Conservation (phyloP, 2,329 filamentous ascomycete genomes). For the Fusarium sp. region DNA sequence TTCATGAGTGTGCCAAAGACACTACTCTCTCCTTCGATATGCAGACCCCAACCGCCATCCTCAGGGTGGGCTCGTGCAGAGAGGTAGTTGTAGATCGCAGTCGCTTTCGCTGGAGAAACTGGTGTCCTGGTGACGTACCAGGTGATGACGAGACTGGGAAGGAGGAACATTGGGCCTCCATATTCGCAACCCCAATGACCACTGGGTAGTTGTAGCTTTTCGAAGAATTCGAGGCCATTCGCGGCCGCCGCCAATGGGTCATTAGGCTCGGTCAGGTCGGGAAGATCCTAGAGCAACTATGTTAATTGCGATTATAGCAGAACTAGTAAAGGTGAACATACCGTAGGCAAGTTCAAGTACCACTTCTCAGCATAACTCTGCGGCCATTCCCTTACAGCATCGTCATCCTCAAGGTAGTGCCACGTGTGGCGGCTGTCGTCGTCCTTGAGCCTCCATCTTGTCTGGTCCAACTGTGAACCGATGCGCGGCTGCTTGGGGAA, state of each 20-base stretch:
- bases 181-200: slow-evolving; percentile 99
- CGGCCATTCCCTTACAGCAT: slow-evolving; percentile 81
- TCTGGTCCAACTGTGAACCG: slow-evolving; percentile 77
- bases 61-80: slow-evolving; percentile 85
- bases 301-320: slow-evolving; percentile 16
- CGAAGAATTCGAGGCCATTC: slow-evolving; percentile 91
- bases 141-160: slow-evolving; percentile 85
- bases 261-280: slow-evolving; percentile 75
- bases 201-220: slow-evolving; percentile 85
- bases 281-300: slow-evolving; percentile 70
- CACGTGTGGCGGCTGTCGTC: slow-evolving; percentile 90
- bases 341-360: slow-evolving; percentile 82
- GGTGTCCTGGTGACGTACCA: slow-evolving; percentile 92
- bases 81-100: slow-evolving; percentile 93
- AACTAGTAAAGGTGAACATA: slow-evolving; percentile 55
- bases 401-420: slow-evolving; percentile 86
- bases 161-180: slow-evolving; percentile 94
- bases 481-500: slow-evolving; percentile 63
- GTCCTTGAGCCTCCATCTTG: slow-evolving; percentile 86
- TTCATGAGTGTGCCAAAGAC: slow-evolving; percentile 93
- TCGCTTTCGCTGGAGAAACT: slow-evolving; percentile 82
- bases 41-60: slow-evolving; percentile 97
- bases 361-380: slow-evolving; percentile 92
- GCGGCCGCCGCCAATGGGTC: slow-evolving; percentile 81
- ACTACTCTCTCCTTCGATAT: slow-evolving; percentile 92